These are phyloP conservation scores for Sarocladium oryzae DNA, from an alignment of 2,329 filamentous ascomycete genomes.

Conservation along the genomic window DNA sequence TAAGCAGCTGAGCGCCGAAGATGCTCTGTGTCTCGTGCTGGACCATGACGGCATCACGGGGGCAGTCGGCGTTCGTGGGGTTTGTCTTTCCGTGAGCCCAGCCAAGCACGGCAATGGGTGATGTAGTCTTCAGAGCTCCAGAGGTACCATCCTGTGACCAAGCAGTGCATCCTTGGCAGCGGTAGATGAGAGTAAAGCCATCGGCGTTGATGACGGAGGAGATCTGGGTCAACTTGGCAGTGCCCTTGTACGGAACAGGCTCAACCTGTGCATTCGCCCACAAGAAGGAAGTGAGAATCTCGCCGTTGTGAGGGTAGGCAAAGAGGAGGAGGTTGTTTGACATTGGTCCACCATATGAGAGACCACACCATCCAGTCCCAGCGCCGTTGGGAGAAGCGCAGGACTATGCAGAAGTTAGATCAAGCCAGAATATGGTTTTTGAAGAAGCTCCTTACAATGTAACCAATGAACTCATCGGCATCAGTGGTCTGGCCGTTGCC, in stretches of 20 bases:
- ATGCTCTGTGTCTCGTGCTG: conserved; percentile 48
- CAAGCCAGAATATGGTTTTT: not conserved
- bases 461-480: conserved; percentile 52
- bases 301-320: conserved; percentile 47
- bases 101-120: conserved; percentile 41
- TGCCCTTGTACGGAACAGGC: conserved; percentile 53
- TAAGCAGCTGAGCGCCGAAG: conserved; percentile 39
- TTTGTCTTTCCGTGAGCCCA: conserved; percentile 46
- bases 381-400: conserved; percentile 37
- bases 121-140: conserved; percentile 37
- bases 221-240: conserved; percentile 55
- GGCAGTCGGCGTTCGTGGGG: conserved; percentile 34
- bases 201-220: conserved; percentile 50
- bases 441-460: conserved; percentile 36
- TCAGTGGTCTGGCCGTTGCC: conserved; percentile 37
- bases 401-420: conserved; percentile 27
- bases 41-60: conserved; percentile 37
- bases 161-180: conserved; percentile 51
- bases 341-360: conserved; percentile 53
- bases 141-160: conserved; percentile 44
- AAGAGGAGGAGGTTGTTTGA: conserved; percentile 50
- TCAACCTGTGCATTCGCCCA: conserved; percentile 52
- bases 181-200: conserved; percentile 57
- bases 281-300: conserved; percentile 51
- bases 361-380: conserved; percentile 49